Base-by-base conservation (phyloP, 768 basidiomycete species). In the Pulveroboletus sp. region DNA sequence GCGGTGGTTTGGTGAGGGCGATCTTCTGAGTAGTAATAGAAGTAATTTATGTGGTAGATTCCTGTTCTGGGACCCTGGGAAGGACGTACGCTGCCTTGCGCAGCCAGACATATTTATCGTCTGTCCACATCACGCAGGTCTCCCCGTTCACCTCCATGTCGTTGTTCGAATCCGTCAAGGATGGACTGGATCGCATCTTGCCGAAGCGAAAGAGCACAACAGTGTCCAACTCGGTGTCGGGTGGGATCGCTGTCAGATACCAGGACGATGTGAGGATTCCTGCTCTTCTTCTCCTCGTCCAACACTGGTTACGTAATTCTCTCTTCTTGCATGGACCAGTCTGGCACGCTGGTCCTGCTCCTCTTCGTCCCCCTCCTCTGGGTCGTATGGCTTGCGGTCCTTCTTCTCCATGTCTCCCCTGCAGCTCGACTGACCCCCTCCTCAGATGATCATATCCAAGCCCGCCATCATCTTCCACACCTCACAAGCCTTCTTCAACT, bases 401-500 rank as follows among this genome's bases (percentile, higher is more conserved):
- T 68, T 55, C 35, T 40, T 1, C 58, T 65, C 27, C n/a, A 20
- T 26, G 36, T 57, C 16, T 11, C 16, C 9, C n/a, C 12, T 60
- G 27, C 52, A 50, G 23, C 4, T 34, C 39, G 45, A 35, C 49
- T 61, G 54, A 61, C 58, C 38, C 59, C 53, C 38, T 39, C 50
- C 51, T 41, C 56, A 92, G 90, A 89, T 91, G 87, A 91, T 92
- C 58, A 81, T 92, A 39, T 85, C 88, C 20, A 91, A 90, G 72
- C 84, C 87, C 7, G 76, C 83, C 53, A 87, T 92, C 63, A 76
- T 90, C 47, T 83, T 84, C 63, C 82, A 88, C 64, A 66, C 79
- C 26, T 82, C 80, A 3, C 88, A 95, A 73, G 78, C 82, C 46
- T 93, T 97, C 76, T 93, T 95, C 82, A 85, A 87, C 66, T 96